Conservation (phyloP, 805 yeast species). For the Candida silvatica region DNA sequence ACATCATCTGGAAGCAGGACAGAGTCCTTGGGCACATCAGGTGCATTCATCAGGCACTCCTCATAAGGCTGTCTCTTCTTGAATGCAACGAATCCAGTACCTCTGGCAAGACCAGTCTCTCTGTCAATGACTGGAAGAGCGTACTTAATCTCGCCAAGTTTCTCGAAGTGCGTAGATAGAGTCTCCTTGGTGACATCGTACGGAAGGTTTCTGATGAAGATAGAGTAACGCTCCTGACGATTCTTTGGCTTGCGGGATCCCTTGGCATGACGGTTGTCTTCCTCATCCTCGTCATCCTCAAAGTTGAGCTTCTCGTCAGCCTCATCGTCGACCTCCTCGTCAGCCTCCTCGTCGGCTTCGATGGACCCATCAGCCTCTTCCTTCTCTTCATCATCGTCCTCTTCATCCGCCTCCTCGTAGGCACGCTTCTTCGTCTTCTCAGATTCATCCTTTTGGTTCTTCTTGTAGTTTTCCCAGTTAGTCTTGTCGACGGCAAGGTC, state of each 20-base stretch:
- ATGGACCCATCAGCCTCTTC: constrained; percentile 25
- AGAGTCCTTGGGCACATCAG: constrained; percentile 50
- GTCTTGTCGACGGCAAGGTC: constrained; percentile 88
- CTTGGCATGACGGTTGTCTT: too few relatives aligned
- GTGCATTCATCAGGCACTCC: constrained; percentile 71
- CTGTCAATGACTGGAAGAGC: constrained; percentile 91
- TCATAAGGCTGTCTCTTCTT: constrained; percentile 48
- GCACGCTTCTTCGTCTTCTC: constrained; percentile 31
- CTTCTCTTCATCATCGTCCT: constrained; percentile 27
- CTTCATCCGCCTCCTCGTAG: constrained; percentile 32
- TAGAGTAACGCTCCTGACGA: constrained; percentile 59
- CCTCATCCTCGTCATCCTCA: constrained; percentile 23
- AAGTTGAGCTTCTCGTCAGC: constrained; percentile 25
- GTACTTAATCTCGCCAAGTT: constrained; percentile 83
- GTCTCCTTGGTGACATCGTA: constrained; percentile 85
- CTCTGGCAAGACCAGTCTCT: constrained; percentile 79
- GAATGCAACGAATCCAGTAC: constrained; percentile 94
- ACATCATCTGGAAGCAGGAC: constrained; percentile 89
- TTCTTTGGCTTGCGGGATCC: constrained; percentile 42
- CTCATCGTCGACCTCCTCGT: constrained; percentile 20
- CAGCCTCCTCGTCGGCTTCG: constrained; percentile 20
- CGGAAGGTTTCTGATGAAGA: constrained; percentile 90
- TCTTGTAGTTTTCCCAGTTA: constrained; percentile 60
- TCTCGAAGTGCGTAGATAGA: constrained; percentile 65
- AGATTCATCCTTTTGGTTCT: constrained; percentile 26